Evolutionary conservation across 768 basidiomycete genomes (phyloP).

Genomic region (Rhizopogon vinicolor): DNA sequence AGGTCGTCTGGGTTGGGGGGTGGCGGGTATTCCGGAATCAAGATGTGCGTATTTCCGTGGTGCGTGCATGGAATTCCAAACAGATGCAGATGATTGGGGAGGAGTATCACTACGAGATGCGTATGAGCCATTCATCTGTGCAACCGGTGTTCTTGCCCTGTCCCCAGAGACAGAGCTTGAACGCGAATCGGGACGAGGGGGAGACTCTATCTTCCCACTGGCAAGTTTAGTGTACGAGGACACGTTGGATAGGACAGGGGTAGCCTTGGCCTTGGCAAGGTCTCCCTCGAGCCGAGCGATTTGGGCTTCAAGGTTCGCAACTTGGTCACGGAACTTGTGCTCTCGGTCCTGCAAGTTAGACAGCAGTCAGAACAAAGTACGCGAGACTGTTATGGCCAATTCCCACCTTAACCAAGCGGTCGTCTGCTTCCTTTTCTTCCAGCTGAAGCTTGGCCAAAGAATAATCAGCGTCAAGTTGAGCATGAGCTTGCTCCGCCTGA

Average conservation of each 20-base stretch:
- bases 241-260: conserved; percentile 22
- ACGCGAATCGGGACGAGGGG: conserved; percentile 71
- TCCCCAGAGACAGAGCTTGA: conserved; percentile 53
- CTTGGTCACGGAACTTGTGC: conserved; percentile 61
- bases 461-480: conserved; percentile 68
- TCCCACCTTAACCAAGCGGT: conserved; percentile 61
- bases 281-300: conserved; percentile 54
- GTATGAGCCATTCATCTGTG: conserved; percentile 26
- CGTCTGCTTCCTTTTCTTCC: conserved; percentile 71
- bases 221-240: conserved; percentile 38
- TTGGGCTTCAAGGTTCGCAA: conserved; percentile 57
- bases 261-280: conserved; percentile 42
- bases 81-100: conserved; percentile 36
- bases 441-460: conserved; percentile 65
- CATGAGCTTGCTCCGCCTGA: conserved; percentile 57
- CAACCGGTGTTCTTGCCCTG: conserved; percentile 49
- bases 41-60: conserved; percentile 24
- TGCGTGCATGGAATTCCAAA: conserved; percentile 72
- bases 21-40: conserved; percentile 9
- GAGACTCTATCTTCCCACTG: conserved; percentile 30
- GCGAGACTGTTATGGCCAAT: not conserved
- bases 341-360: conserved; percentile 56
- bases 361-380: conserved; percentile 2
- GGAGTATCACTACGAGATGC: conserved; percentile 40
- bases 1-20: conserved; percentile 6